These are phyloP conservation scores for Claviceps purpurea DNA, from an alignment of 2,329 filamentous ascomycete genomes.

Conservation along the genomic window DNA sequence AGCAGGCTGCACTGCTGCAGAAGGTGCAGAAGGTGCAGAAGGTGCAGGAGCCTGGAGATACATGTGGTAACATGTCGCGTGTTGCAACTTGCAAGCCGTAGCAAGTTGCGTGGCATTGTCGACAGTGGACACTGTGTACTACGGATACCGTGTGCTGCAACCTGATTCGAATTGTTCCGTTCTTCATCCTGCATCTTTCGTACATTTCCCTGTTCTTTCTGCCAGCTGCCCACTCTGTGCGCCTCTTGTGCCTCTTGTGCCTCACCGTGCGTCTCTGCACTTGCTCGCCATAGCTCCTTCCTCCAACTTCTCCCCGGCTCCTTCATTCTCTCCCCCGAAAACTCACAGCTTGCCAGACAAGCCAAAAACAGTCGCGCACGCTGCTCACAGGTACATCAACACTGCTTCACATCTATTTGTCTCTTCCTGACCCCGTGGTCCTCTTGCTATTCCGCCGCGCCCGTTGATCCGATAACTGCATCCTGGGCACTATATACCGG, in stretches of 20 bases:
- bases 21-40: too few species aligned
- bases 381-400: slow-evolving; percentile 2
- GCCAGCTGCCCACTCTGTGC: neutral
- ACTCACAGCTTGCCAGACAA: neutral
- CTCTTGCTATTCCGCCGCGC: neutral
- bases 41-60: too few species aligned
- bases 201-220: slow-evolving; percentile 1
- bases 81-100: neutral
- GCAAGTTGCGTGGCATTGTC: neutral
- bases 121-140: neutral
- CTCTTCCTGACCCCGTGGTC: slow-evolving; percentile 4
- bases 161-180: neutral
- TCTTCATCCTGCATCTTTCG: slow-evolving; percentile 4
- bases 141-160: neutral
- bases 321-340: slow-evolving; percentile 1
- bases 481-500: neutral
- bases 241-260: neutral
- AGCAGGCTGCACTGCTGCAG: too few species aligned
- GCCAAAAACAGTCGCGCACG: neutral
- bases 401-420: slow-evolving; percentile 2
- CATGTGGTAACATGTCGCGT: neutral
- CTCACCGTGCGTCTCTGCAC: neutral
- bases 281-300: slow-evolving; percentile 2
- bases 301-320: slow-evolving; percentile 2
- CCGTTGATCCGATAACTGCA: neutral